phyloP scores from a whole-genome alignment of 495 filamentous ascomycete genomes.

The Cryomyces minteri region DNA sequence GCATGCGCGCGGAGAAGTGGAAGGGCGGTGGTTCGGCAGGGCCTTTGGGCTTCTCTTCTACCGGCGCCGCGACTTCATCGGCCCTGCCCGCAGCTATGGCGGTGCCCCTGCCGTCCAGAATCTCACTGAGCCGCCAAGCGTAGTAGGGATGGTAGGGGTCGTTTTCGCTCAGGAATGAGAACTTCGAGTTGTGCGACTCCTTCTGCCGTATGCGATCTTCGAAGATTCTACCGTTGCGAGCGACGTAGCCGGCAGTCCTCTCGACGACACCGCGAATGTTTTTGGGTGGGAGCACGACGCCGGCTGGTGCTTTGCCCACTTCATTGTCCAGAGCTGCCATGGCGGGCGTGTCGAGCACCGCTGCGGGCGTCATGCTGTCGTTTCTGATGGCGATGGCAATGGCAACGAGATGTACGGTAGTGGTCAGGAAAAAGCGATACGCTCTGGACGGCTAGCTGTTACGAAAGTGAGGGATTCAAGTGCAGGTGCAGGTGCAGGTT shows the following conservation, averaged over 20 bases:
- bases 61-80: conserved; percentile 35
- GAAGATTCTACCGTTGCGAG: conserved; percentile 64
- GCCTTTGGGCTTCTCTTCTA: conserved; percentile 55
- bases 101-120: conserved; percentile 67
- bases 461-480: no score
- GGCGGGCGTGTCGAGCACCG: conserved; percentile 35
- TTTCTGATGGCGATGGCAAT: no score
- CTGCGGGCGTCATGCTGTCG: conserved; percentile 30
- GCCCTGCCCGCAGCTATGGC: conserved; percentile 58
- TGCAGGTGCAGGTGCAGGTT: no score
- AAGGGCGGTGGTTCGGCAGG: conserved; percentile 80
- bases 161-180: conserved; percentile 64
- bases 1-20: conserved; percentile 91
- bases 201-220: conserved; percentile 76
- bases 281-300: conserved; percentile 68
- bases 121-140: conserved; percentile 72
- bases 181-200: conserved; percentile 70
- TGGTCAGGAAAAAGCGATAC: background rate
- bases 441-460: no score
- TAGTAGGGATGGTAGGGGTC: conserved; percentile 86
- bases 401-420: background rate
- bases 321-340: conserved; percentile 29
- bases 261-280: conserved; percentile 73
- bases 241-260: conserved; percentile 91
- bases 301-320: conserved; percentile 56